Conservation (phyloP, 495 filamentous ascomycete species). For the Daldinia grandis region DNA sequence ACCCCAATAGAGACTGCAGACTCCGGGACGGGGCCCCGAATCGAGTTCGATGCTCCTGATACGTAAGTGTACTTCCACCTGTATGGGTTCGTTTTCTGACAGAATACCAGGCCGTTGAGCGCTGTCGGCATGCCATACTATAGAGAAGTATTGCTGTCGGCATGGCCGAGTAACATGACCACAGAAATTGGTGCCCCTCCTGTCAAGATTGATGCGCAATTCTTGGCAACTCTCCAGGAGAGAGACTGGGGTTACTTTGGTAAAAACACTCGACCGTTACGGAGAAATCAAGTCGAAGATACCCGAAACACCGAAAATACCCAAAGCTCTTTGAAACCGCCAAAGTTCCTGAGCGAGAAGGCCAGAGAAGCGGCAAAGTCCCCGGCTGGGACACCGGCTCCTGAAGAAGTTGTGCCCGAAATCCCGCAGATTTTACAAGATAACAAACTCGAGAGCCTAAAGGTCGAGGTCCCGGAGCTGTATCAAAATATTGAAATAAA, state of each 20-base stretch:
- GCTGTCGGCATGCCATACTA: slow-evolving; percentile 93
- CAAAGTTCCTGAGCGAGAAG: slow-evolving; percentile 94
- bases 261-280: slow-evolving; percentile 74
- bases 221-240: slow-evolving; percentile 71
- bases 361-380: slow-evolving; percentile 70
- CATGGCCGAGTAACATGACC: slow-evolving; percentile 83
- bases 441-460: slow-evolving; percentile 67
- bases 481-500: slow-evolving; percentile 95
- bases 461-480: slow-evolving; percentile 79
- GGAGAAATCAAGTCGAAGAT: slow-evolving; percentile 84
- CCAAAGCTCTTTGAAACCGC: slow-evolving; percentile 64
- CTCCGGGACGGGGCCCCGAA: slow-evolving; percentile 29
- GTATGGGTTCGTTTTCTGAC: slow-evolving; percentile 38
- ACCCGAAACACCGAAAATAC: slow-evolving; percentile 68
- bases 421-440: slow-evolving; percentile 55
- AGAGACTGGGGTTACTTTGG: slow-evolving; percentile 78
- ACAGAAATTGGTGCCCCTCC: slow-evolving; percentile 88
- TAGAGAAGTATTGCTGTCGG: slow-evolving; percentile 83
- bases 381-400: slow-evolving; percentile 60
- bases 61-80: slow-evolving; percentile 57
- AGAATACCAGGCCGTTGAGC: slow-evolving; percentile 71
- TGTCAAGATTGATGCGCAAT: slow-evolving; percentile 73
- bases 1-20: slow-evolving; percentile 69
- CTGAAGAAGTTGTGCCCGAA: slow-evolving; percentile 67
- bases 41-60: slow-evolving; percentile 60